These are phyloP conservation scores for Psilocybe tampanensis DNA, from an alignment of 768 basidiomycete species.

Conservation along the genomic window DNA sequence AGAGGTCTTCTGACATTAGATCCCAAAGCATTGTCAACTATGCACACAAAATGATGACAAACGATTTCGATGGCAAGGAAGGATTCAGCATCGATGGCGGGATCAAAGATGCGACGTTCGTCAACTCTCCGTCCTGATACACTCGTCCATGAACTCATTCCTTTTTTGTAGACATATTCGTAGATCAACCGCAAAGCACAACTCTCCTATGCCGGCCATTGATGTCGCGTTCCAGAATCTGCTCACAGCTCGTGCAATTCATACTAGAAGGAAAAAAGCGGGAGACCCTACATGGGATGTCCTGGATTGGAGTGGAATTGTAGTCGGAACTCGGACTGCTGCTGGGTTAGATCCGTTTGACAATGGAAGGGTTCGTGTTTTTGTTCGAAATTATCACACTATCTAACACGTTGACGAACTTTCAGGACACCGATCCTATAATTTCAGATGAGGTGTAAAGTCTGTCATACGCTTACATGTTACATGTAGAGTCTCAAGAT, in stretches of 20 bases:
- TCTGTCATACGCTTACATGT: no score
- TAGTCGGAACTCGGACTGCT: constrained; percentile 76
- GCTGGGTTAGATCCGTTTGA: constrained; percentile 62
- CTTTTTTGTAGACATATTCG: constrained; percentile 58
- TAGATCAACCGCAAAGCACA: constrained; percentile 62
- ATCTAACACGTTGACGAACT: background rate
- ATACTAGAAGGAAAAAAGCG: constrained; percentile 48
- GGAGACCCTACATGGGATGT: constrained; percentile 50
- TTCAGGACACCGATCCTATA: background rate
- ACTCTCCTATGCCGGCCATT: constrained; percentile 71
- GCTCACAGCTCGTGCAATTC: constrained; percentile 76
- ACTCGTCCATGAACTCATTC: constrained; percentile 20
- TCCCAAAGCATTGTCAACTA: constrained; percentile 13
- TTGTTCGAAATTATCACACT: background rate
- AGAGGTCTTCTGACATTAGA: background rate
- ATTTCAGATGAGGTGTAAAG: background rate
- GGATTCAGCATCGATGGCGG: constrained; percentile 89
- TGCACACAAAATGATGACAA: constrained; percentile 36
- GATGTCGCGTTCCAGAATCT: constrained; percentile 79
- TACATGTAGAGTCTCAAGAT: no score
- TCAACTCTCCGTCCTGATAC: background rate
- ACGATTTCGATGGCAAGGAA: constrained; percentile 70
- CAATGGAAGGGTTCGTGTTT: constrained; percentile 31
- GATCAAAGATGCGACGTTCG: constrained; percentile 76
- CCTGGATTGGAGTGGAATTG: constrained; percentile 83